Conservation (phyloP, 2,329 filamentous ascomycete species). For the Pseudogymnoascus sp. region DNA sequence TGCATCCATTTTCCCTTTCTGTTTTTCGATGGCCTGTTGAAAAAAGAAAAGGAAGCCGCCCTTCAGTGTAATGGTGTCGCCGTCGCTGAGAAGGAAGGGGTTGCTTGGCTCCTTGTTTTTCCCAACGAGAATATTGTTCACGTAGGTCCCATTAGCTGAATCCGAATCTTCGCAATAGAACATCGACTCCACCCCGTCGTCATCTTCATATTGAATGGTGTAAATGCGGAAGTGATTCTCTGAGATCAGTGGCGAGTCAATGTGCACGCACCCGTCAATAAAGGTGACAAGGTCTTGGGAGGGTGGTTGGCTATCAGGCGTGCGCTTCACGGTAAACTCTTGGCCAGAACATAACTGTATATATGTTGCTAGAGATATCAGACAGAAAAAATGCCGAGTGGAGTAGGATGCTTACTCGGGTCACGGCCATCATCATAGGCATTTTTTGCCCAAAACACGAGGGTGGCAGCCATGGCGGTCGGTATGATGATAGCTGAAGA, state of each 20-base stretch:
- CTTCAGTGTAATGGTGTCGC: constrained; percentile 39
- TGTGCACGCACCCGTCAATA: not conserved
- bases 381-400: not conserved
- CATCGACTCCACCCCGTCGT: constrained; percentile 26
- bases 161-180: constrained; percentile 50
- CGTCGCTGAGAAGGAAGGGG: constrained; percentile 41
- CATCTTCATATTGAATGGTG: constrained; percentile 41
- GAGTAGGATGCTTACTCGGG: not conserved
- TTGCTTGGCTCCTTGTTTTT: constrained; percentile 28
- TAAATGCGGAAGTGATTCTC: constrained; percentile 49
- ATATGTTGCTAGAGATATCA: not conserved
- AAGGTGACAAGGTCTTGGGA: not conserved
- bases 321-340: not conserved
- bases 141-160: constrained; percentile 45
- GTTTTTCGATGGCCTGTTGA: constrained; percentile 20
- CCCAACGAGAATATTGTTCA: constrained; percentile 41
- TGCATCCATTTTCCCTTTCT: constrained; percentile 16
- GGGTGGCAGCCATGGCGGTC: not conserved
- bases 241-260: constrained; percentile 32
- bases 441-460: not conserved
- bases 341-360: not conserved
- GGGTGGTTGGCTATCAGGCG: not conserved
- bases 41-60: constrained; percentile 33
- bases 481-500: not conserved
- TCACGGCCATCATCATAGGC: not conserved